Evolutionary conservation across 257 asterid species (phyloP).

Genomic region (Capsicum pubescens): DNA sequence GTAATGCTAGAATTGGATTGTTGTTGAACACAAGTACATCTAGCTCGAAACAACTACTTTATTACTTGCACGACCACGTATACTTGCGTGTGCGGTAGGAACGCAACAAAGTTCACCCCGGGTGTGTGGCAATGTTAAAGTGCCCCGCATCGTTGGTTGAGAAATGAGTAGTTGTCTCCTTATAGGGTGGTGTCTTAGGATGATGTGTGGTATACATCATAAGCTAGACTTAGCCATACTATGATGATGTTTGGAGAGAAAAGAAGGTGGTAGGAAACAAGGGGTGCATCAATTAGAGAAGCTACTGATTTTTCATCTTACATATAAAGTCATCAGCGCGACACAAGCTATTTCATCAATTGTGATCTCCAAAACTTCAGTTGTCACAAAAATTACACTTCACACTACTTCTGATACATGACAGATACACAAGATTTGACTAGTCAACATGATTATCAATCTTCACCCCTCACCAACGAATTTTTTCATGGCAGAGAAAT

Average conservation of each 20-base stretch:
- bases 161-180: neutral
- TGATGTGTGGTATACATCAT: neutral
- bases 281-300: neutral
- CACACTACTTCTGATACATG: neutral
- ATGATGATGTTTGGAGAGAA: neutral
- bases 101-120: too few relatives aligned
- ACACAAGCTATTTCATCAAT: neutral
- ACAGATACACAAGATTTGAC: conserved; percentile 11
- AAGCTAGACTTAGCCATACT: neutral
- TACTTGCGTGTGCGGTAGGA: too few relatives aligned
- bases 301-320: conserved; percentile 1
- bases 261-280: conserved; percentile 12
- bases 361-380: neutral
- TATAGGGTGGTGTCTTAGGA: neutral
- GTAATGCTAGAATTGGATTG: too few relatives aligned
- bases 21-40: too few relatives aligned
- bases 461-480: neutral
- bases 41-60: too few relatives aligned
- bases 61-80: too few relatives aligned
- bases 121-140: neutral
- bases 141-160: conserved; percentile 11
- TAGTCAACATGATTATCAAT: neutral
- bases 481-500: neutral
- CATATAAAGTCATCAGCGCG: neutral
- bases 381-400: neutral